phyloP scores from a whole-genome alignment of 306 rosid species.

The Vigna unguiculata region DNA sequence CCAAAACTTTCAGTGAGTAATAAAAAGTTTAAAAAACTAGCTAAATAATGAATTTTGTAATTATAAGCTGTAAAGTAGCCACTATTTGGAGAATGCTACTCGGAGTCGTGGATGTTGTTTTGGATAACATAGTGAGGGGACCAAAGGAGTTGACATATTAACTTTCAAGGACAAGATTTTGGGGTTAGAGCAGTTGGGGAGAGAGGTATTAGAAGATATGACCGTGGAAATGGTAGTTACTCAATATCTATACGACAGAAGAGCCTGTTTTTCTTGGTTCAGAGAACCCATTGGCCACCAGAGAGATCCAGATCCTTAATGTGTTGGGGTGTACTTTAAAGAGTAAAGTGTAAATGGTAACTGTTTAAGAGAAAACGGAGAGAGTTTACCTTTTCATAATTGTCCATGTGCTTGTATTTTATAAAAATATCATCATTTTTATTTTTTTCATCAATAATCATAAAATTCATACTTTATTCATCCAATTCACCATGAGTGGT shows the following conservation, averaged over 20 bases:
- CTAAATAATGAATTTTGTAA: not conserved
- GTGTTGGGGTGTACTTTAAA: not conserved
- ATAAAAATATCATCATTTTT: not conserved
- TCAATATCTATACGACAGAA: not conserved
- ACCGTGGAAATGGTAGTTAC: conserved; percentile 5
- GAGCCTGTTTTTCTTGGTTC: conserved; percentile 14
- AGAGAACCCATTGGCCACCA: not conserved
- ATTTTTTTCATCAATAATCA: not conserved
- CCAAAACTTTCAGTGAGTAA: not conserved
- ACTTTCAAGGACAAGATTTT: not conserved
- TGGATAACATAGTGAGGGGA: not conserved
- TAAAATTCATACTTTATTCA: not conserved
- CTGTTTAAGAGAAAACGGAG: not conserved
- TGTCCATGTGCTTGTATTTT: not conserved
- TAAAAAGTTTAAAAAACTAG: not conserved
- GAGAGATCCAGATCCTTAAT: not conserved
- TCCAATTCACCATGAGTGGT: not conserved
- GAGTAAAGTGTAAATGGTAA: not conserved
- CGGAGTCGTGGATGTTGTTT: not conserved
- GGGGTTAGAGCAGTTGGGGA: conserved; percentile 20
- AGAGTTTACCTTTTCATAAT: not conserved
- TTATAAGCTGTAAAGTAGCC: not conserved
- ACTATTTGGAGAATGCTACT: not conserved
- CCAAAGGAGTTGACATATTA: not conserved
- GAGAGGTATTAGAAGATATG: not conserved